phyloP scores from a whole-genome alignment of 768 basidiomycete genomes.

The Rhodotorula diobovata region DNA sequence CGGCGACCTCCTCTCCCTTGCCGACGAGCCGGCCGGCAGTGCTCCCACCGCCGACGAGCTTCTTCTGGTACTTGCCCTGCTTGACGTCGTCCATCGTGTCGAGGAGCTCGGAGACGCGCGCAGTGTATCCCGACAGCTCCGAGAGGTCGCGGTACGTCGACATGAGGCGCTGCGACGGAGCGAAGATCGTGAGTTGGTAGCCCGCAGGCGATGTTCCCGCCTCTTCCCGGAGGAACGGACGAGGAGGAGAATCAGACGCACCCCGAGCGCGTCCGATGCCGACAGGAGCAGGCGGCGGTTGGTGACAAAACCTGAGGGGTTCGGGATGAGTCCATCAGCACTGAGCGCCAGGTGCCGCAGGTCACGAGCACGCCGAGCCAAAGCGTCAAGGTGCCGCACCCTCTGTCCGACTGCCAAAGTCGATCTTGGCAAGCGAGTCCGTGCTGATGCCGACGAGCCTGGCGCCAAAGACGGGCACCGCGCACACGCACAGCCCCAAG shows the following conservation, averaged over 20 bases:
- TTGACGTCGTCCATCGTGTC: constrained; percentile 86
- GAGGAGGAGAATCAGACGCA: not conserved
- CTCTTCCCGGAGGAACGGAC: not conserved
- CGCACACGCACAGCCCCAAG: constrained; percentile 84
- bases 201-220: no score
- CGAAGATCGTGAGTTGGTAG: not conserved
- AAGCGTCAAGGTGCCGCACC: constrained; percentile 52
- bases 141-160: constrained; percentile 60
- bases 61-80: constrained; percentile 80
- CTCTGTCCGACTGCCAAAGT: constrained; percentile 85
- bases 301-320: constrained; percentile 77
- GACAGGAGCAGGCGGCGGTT: constrained; percentile 54
- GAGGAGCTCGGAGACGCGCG: constrained; percentile 78
- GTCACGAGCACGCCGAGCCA: not conserved
- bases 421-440: constrained; percentile 45
- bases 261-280: constrained; percentile 73
- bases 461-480: constrained; percentile 81
- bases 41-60: constrained; percentile 58
- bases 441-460: constrained; percentile 59
- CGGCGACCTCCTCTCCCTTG: constrained; percentile 49
- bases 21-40: constrained; percentile 47
- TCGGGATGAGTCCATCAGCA: not conserved
- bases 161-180: constrained; percentile 21
- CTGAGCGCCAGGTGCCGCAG: not conserved
- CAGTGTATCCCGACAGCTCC: constrained; percentile 92